Base-by-base conservation (phyloP, 1,284 basidiomycete species). In the Apiotrichum domesticum region DNA sequence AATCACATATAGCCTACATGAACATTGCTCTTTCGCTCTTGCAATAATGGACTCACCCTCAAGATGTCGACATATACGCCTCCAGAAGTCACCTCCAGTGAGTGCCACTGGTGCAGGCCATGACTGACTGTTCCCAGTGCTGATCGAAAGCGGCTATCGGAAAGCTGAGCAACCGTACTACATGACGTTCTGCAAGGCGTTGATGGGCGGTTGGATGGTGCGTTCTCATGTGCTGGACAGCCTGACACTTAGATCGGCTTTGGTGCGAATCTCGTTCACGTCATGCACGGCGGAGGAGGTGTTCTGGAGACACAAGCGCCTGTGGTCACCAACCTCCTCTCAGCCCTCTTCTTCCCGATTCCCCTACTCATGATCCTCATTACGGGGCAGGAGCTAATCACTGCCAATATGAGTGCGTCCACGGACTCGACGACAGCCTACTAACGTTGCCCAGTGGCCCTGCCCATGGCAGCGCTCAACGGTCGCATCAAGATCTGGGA, bases 301-400 rank as follows among this genome's bases (percentile, higher is more conserved):
- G 48, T 52, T 3, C 52, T 67, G 3, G 46, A 55, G 6, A 63
- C 62, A 32, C 50, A 63, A 11, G 58, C 58, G 21, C 63, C 66
- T 14, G 46, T 51, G 14, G 46, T 67, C 34, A 64, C 63, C 51
- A 56, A 48, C 32, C 52, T 67, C 32, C 57, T 67, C 11, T 57
- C 55, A 1, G 62, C 66, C 3, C 56, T 65, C 41, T 61, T 67
- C 50, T 55, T 67, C 56, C 66, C 66, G 5, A 56, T 67, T 32
- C 55, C 58, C 3, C 63, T 67, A 10, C 62, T 67, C 46, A 64
- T 67, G 63, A 59, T 67, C 32, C 58, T 65, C 40, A 50, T 67
- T 10, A 65, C 66, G 1, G 66, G 66, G 13, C 54, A 60, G 48
- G 64, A 65, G 39, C 56, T 67, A 2, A 46, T 58, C 51, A 67